Evolutionary conservation across 2,329 filamentous ascomycete species (phyloP).

Genomic region (Cadophora sp.): DNA sequence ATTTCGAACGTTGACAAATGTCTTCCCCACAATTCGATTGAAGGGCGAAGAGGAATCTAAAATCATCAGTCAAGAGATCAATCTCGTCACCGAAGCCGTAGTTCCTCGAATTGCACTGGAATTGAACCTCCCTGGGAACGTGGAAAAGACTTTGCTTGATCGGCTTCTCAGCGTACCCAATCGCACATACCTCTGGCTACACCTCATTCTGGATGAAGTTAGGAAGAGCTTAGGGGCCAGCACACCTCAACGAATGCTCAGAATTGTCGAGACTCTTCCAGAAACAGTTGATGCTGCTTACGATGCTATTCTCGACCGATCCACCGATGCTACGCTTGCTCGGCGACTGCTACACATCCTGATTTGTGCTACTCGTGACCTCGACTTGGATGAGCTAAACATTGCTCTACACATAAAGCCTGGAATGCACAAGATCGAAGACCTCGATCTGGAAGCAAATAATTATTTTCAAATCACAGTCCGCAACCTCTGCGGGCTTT

Average conservation of each 20-base stretch:
- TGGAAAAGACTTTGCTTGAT: slow-evolving; percentile 8
- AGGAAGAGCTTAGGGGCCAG: background rate
- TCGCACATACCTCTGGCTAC: slow-evolving; percentile 32
- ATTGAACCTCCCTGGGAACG: background rate
- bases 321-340: background rate
- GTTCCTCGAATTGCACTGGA: slow-evolving; percentile 17
- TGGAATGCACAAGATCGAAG: too few species aligned
- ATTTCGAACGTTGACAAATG: slow-evolving; percentile 35
- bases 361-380: too few species aligned
- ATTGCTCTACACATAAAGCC: too few species aligned
- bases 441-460: too few species aligned
- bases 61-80: slow-evolving; percentile 46
- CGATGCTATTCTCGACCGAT: slow-evolving; percentile 40
- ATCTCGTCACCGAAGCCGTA: slow-evolving; percentile 42
- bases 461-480: too few species aligned
- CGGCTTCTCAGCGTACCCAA: slow-evolving; percentile 18
- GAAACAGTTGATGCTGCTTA: slow-evolving; percentile 46
- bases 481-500: too few species aligned
- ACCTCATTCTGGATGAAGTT: slow-evolving; percentile 27
- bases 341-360: too few species aligned
- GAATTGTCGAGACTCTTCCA: slow-evolving; percentile 17
- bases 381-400: too few species aligned
- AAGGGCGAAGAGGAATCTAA: slow-evolving; percentile 47
- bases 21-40: slow-evolving; percentile 45
- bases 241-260: background rate